Evolutionary conservation across 495 filamentous ascomycete species (phyloP).

Genomic region (Friedmanniomyces endolithicus): DNA sequence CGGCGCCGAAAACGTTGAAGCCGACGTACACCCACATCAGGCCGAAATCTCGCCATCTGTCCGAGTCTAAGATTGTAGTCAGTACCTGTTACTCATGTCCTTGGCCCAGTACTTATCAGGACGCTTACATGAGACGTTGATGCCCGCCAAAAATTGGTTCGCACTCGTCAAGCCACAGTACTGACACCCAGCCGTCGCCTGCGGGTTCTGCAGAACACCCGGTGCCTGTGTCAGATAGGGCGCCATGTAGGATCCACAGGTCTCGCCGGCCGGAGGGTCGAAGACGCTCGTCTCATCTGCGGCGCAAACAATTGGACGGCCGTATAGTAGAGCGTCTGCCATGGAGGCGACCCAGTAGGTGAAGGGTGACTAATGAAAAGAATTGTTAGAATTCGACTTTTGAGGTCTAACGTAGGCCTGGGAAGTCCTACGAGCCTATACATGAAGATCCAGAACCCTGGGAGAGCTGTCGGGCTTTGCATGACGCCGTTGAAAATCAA

Average conservation of each 20-base stretch:
- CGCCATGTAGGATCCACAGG: slow-evolving; percentile 39
- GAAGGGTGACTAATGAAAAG: slow-evolving; percentile 42
- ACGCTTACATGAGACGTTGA: slow-evolving; percentile 37
- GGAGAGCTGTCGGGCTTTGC: slow-evolving; percentile 37
- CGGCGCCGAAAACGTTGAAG: slow-evolving; percentile 65
- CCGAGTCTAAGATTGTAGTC: slow-evolving; percentile 10
- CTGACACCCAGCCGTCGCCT: slow-evolving; percentile 41
- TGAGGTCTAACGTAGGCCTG: no score
- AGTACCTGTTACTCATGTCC: no score
- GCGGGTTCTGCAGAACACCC: slow-evolving; percentile 44
- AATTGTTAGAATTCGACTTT: no score
- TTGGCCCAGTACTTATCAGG: no score
- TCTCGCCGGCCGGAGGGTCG: slow-evolving; percentile 12
- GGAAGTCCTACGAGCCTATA: no score
- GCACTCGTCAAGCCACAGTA: slow-evolving; percentile 50
- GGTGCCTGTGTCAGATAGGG: slow-evolving; percentile 36
- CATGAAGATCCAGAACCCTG: slow-evolving; percentile 24
- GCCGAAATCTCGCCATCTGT: slow-evolving; percentile 62
- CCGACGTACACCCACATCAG: slow-evolving; percentile 56
- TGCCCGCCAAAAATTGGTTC: slow-evolving; percentile 45
- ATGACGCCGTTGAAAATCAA: slow-evolving; percentile 53
- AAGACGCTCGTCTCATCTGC: slow-evolving; percentile 6
- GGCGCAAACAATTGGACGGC: slow-evolving; percentile 4
- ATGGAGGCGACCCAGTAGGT: slow-evolving; percentile 35
- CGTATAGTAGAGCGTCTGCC: not conserved